Evolutionary conservation across 2,329 filamentous ascomycete genomes (phyloP).

Genomic region (Aspergillus quadricinctus): DNA sequence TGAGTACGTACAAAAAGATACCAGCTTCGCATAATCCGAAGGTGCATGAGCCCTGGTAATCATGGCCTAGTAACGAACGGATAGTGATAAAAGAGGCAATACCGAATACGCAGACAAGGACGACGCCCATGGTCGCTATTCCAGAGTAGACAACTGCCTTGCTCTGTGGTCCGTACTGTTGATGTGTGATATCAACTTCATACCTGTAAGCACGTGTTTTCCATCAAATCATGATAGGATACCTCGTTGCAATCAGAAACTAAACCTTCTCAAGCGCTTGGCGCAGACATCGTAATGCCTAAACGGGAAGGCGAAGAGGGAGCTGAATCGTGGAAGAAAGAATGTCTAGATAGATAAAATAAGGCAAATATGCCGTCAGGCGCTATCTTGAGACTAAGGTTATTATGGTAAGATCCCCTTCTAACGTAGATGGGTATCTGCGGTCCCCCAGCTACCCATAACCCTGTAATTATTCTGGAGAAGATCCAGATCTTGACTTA

Average conservation of each 20-base stretch:
- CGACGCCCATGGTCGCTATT: background rate
- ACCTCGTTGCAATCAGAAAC: conserved; percentile 1
- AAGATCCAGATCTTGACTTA: background rate
- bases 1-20: background rate
- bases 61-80: background rate
- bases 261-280: conserved; percentile 11
- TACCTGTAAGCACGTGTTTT: background rate
- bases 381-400: background rate
- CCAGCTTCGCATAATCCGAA: background rate
- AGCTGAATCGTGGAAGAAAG: background rate
- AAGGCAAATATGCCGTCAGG: background rate
- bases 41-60: background rate
- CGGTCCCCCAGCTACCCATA: background rate
- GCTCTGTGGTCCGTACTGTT: background rate
- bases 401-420: background rate
- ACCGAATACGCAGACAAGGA: background rate
- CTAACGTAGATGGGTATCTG: background rate
- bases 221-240: conserved; percentile 3
- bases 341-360: background rate
- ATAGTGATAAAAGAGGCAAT: background rate
- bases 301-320: conserved; percentile 1
- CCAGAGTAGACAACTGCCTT: background rate
- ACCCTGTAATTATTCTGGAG: background rate
- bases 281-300: conserved; percentile 11
- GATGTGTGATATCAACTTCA: background rate